Evolutionary conservation across 163 green algal genomes (phyloP).

Genomic region (Chlamydomonas reinhardtii): DNA sequence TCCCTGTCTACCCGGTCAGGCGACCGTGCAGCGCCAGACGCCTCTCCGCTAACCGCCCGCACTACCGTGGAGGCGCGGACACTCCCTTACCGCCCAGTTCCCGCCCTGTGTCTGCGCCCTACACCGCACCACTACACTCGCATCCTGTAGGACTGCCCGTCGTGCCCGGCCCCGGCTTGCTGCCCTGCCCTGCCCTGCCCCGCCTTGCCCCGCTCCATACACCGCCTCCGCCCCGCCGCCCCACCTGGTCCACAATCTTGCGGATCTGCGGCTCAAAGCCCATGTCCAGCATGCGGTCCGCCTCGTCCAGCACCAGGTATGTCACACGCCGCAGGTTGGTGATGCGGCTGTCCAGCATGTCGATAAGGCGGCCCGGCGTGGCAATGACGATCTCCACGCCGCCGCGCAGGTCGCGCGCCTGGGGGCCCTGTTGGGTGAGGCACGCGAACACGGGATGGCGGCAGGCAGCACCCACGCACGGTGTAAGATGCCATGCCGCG

Average conservation of each 20-base stretch:
- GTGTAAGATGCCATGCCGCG: too few relatives aligned
- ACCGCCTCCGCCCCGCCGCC: background rate
- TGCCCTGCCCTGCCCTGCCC: background rate
- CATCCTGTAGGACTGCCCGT: too few relatives aligned
- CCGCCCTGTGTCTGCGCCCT: too few relatives aligned
- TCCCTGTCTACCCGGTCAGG: too few relatives aligned
- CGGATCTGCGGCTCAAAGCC: constrained; percentile 98
- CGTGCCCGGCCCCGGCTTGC: too few relatives aligned
- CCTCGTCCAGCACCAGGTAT: constrained; percentile 97
- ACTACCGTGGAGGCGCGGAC: too few relatives aligned
- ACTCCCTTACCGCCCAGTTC: too few relatives aligned
- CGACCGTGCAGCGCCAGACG: too few relatives aligned
- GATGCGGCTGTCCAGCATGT: constrained; percentile 92
- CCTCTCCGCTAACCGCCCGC: too few relatives aligned
- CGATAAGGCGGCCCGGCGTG: constrained; percentile 96
- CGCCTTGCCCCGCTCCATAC: background rate
- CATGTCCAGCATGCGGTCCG: constrained; percentile 99
- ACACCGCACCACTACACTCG: too few relatives aligned
- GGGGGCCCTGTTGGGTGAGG: background rate
- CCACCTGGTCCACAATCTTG: constrained; percentile 86
- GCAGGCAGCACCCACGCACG: too few relatives aligned
- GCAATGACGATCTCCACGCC: constrained; percentile 97
- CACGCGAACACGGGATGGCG: background rate
- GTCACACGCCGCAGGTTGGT: constrained; percentile 93
- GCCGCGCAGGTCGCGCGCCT: constrained; percentile 75